A percentile compares a stretch with the other conserved stretches of the same genome.
Evolutionary conservation across 1,284 basidiomycete species (phyloP).

Genomic region (Ustilago loliicola): DNA sequence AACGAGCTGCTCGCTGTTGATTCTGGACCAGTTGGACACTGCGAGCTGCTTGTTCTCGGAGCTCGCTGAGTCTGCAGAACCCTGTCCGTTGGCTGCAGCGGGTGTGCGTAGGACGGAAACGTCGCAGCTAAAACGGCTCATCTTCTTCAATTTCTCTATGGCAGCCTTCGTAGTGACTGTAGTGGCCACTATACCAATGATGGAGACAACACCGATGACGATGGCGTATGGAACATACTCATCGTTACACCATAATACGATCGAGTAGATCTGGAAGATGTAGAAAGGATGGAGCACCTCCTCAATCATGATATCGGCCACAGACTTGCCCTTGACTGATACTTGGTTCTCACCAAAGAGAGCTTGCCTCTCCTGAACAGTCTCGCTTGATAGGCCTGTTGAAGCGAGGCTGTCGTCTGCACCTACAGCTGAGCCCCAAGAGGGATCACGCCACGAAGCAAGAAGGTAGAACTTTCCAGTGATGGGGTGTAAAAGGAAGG

Average conservation of each 20-base stretch:
- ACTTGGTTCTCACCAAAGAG: conserved; percentile 54
- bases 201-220: conserved; percentile 41
- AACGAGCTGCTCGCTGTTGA: conserved; percentile 46
- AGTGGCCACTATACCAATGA: conserved; percentile 53
- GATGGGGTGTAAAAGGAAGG: conserved; percentile 43
- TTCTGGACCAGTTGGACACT: background rate
- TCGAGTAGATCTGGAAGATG: conserved; percentile 53
- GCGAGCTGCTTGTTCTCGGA: conserved; percentile 11
- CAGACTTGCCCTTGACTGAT: conserved; percentile 41
- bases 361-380: conserved; percentile 18
- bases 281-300: conserved; percentile 60
- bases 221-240: conserved; percentile 52
- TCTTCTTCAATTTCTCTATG: conserved; percentile 46
- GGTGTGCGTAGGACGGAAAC: conserved; percentile 22
- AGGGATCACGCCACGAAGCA: conserved; percentile 38
- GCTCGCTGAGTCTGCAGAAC: background rate
- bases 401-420: conserved; percentile 19
- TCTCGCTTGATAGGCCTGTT: conserved; percentile 13
- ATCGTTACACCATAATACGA: conserved; percentile 54
- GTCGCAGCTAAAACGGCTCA: conserved; percentile 48
- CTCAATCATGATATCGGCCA: conserved; percentile 37
- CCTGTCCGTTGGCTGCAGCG: conserved; percentile 1
- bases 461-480: conserved; percentile 44
- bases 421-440: conserved; percentile 19
- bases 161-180: conserved; percentile 49